These are phyloP conservation scores for Phytophthora quininea DNA, from an alignment of 352 stramenopile genomes.

Conservation along the genomic window DNA sequence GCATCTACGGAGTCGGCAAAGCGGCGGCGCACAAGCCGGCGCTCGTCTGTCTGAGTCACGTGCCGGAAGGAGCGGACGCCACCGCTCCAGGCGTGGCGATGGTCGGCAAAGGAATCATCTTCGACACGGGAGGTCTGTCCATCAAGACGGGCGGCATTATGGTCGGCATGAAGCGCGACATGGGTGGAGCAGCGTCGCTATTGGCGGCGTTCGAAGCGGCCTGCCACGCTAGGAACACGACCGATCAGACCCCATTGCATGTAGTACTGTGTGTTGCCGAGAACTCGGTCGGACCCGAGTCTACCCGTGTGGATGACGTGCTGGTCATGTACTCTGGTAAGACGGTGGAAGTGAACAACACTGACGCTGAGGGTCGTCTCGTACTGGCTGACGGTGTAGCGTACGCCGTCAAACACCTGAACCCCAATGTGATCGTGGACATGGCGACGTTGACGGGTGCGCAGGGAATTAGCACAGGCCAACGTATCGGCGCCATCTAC, in stretches of 20 bases:
- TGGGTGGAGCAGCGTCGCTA: conserved; percentile 85
- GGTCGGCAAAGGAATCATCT: conserved; percentile 97
- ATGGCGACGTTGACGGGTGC: conserved; percentile 97
- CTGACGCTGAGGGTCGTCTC: conserved; percentile 94
- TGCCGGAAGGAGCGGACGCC: conserved; percentile 39
- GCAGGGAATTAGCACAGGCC: conserved; percentile 92
- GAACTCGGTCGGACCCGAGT: conserved; percentile 92
- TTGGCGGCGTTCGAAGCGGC: conserved; percentile 80
- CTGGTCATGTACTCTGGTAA: conserved; percentile 94
- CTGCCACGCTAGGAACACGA: conserved; percentile 88
- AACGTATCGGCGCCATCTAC: conserved; percentile 92
- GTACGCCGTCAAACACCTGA: conserved; percentile 92
- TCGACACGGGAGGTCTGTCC: conserved; percentile 95
- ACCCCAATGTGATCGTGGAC: conserved; percentile 92
- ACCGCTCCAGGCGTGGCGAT: conserved; percentile 71
- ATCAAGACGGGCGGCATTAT: conserved; percentile 92
- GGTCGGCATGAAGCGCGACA: conserved; percentile 95
- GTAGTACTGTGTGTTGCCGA: conserved; percentile 93
- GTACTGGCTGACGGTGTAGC: conserved; percentile 95
- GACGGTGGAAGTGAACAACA: conserved; percentile 98
- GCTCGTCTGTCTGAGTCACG: conserved; percentile 91
- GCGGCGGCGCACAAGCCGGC: conserved; percentile 87
- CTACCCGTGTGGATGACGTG: conserved; percentile 95
- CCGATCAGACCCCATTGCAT: conserved; percentile 86
- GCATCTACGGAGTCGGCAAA: conserved; percentile 94